These are phyloP conservation scores for Leccinum rimulosum DNA, from an alignment of 768 basidiomycete species.

Conservation along the genomic window DNA sequence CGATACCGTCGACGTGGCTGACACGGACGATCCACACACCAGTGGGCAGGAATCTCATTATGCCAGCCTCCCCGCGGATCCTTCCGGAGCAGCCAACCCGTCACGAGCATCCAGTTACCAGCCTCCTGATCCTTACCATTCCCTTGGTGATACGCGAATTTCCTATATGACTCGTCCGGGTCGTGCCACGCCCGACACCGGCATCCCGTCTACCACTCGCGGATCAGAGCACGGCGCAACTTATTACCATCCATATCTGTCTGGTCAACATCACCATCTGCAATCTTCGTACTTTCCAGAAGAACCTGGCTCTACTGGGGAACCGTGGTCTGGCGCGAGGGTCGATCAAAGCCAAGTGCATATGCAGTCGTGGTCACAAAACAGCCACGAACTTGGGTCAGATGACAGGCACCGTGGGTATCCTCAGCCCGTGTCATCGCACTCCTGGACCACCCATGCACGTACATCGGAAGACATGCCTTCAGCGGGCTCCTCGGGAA, in stretches of 20 bases:
- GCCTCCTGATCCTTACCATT: constrained; percentile 24
- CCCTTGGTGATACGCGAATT: constrained; percentile 26
- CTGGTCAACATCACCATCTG: constrained; percentile 22
- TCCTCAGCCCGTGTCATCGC: constrained; percentile 22
- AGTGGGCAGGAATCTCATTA: constrained; percentile 22
- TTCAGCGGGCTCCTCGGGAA: constrained; percentile 21
- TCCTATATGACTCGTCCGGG: constrained; percentile 29
- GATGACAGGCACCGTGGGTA: constrained; percentile 33
- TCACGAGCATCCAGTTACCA: constrained; percentile 26
- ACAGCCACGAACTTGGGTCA: constrained; percentile 20
- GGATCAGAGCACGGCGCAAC: constrained; percentile 23
- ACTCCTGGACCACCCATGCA: constrained; percentile 23
- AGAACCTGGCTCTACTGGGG: constrained; percentile 16
- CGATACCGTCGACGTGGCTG: constrained; percentile 37
- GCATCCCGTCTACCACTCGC: constrained; percentile 23
- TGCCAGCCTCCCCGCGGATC: constrained; percentile 21
- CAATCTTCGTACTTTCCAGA: constrained; percentile 26
- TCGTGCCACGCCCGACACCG: constrained; percentile 26
- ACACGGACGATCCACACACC: constrained; percentile 20
- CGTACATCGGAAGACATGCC: constrained; percentile 23
- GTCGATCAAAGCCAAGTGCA: constrained; percentile 23
- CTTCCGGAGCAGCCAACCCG: constrained; percentile 10
- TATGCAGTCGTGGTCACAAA: constrained; percentile 28
- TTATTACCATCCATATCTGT: constrained; percentile 28
- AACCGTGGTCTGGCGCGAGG: constrained; percentile 21